A percentile compares a stretch with the other conserved stretches of the same genome.
These are phyloP conservation scores for Ustilago sp. DNA, from an alignment of 1,284 basidiomycete species.

Conservation along the genomic window DNA sequence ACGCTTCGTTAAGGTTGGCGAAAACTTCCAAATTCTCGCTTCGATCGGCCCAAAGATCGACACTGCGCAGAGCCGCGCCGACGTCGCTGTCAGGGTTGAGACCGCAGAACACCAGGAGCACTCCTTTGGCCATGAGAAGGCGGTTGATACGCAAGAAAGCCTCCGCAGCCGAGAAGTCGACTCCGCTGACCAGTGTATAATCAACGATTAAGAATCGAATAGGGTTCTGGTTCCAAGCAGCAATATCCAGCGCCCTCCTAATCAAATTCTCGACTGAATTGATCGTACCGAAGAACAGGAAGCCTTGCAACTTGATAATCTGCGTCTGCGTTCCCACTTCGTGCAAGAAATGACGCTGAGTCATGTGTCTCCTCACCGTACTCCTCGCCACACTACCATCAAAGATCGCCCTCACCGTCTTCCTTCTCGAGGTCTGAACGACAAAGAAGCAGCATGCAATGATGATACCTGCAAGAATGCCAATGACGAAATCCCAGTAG, in stretches of 20 bases:
- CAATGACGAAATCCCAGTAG: conserved; percentile 80
- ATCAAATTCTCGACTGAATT: conserved; percentile 83
- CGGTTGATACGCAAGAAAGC: conserved; percentile 92
- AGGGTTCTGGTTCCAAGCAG: conserved; percentile 81
- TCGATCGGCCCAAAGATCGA: conserved; percentile 77
- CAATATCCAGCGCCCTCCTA: conserved; percentile 79
- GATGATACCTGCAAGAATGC: conserved; percentile 90
- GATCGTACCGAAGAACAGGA: conserved; percentile 97
- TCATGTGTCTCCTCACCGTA: conserved; percentile 87
- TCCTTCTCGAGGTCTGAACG: conserved; percentile 84
- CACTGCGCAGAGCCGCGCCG: conserved; percentile 68
- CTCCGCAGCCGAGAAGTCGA: conserved; percentile 95
- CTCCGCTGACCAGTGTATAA: conserved; percentile 83
- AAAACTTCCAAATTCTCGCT: conserved; percentile 77
- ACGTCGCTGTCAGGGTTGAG: conserved; percentile 70
- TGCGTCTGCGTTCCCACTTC: conserved; percentile 92
- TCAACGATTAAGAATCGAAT: conserved; percentile 78
- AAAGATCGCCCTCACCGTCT: conserved; percentile 64
- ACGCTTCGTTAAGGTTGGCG: conserved; percentile 84
- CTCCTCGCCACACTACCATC: conserved; percentile 74
- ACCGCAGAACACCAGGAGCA: conserved; percentile 90
- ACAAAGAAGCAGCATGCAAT: conserved; percentile 97
- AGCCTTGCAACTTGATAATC: conserved; percentile 87
- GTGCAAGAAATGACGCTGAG: conserved; percentile 88
- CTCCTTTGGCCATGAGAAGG: conserved; percentile 79